phyloP scores from a whole-genome alignment of 208 protist genomes.

The Crithidia fasciculata region DNA sequence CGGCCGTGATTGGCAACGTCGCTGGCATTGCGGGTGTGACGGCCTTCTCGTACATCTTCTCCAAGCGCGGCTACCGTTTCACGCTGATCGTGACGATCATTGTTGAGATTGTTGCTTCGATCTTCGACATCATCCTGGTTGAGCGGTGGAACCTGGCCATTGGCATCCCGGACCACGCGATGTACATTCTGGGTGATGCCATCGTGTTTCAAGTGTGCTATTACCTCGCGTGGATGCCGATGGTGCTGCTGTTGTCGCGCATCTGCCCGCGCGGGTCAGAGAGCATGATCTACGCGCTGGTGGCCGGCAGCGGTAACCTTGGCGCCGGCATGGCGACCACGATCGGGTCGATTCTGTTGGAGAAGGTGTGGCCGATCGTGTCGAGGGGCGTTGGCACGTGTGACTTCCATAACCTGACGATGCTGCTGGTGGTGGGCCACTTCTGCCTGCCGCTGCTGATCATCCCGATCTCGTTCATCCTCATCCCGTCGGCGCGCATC shows the following conservation, averaged over 20 bases:
- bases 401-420: conserved; percentile 62
- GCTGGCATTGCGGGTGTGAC: conserved; percentile 42
- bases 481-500: conserved; percentile 58
- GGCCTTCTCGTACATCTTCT: conserved; percentile 63
- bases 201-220: conserved; percentile 55
- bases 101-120: conserved; percentile 35
- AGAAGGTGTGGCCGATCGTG: conserved; percentile 50
- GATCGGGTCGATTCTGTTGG: conserved; percentile 54
- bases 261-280: conserved; percentile 79
- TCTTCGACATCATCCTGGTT: conserved; percentile 67
- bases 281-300: conserved; percentile 70
- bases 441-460: conserved; percentile 52
- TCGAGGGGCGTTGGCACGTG: conserved; percentile 32
- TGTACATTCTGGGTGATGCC: conserved; percentile 66
- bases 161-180: conserved; percentile 55
- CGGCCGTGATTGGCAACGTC: conserved; percentile 46
- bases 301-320: conserved; percentile 79
- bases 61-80: conserved; percentile 51
- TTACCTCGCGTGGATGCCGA: conserved; percentile 75
- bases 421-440: conserved; percentile 59
- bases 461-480: conserved; percentile 57
- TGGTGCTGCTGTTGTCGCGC: conserved; percentile 69
- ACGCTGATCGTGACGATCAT: conserved; percentile 42
- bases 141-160: conserved; percentile 53
- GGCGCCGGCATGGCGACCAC: conserved; percentile 44